Evolutionary conservation across 352 stramenopile genomes (phyloP).

Genomic region (Plasmopara halstedii): DNA sequence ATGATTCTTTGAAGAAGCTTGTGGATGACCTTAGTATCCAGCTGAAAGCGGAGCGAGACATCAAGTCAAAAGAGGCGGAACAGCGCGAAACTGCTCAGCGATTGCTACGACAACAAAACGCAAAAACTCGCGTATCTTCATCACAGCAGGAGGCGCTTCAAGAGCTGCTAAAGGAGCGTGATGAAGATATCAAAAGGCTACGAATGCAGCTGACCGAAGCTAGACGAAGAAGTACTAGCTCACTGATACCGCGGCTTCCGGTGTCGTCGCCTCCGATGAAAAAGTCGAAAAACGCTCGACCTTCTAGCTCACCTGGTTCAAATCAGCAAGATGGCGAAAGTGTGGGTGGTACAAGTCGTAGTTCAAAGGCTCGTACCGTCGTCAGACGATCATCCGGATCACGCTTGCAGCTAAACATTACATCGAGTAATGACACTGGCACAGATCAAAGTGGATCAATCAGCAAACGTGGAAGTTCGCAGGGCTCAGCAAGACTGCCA

Average conservation of each 20-base stretch:
- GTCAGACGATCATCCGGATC: constrained; percentile 8
- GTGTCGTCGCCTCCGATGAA: constrained; percentile 35
- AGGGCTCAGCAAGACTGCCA: constrained; percentile 9
- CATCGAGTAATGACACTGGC: constrained; percentile 7
- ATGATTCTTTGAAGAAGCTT: constrained; percentile 53
- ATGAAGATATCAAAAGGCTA: constrained; percentile 77
- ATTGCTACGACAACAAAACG: constrained; percentile 51
- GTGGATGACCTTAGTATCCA: constrained; percentile 65
- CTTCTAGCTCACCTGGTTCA: constrained; percentile 9
- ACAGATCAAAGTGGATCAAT: constrained; percentile 14
- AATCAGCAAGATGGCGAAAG: constrained; percentile 30
- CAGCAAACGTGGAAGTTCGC: constrained; percentile 17
- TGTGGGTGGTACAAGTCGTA: constrained; percentile 6
- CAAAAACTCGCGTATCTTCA: constrained; percentile 55
- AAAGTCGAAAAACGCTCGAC: constrained; percentile 29
- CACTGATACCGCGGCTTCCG: constrained; percentile 57
- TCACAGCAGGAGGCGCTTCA: constrained; percentile 64
- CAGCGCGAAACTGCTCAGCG: constrained; percentile 65
- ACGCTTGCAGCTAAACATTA: constrained; percentile 12
- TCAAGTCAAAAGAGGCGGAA: constrained; percentile 50
- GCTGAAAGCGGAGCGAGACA: constrained; percentile 63
- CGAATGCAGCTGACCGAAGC: constrained; percentile 64
- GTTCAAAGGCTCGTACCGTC: constrained; percentile 12
- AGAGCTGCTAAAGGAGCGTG: constrained; percentile 59
- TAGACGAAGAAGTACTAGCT: constrained; percentile 57